Conservation (phyloP, 2,329 filamentous ascomycete species). For the Purpureocillium takamizusanense region DNA sequence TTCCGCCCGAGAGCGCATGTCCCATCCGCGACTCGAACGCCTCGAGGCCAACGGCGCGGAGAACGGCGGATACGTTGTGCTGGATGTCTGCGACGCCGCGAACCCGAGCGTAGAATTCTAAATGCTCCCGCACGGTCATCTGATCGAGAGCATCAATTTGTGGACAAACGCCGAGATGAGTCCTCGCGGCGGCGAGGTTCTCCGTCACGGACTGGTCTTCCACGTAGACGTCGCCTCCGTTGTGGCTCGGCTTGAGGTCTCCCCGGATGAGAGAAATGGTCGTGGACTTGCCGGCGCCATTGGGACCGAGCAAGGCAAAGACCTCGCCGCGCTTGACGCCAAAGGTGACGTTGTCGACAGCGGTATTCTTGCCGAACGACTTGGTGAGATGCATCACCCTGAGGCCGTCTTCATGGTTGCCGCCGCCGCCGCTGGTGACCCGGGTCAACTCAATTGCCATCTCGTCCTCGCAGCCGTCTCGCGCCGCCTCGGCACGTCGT, state of each 20-base stretch:
- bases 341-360: conserved; percentile 84
- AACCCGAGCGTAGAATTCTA: conserved; percentile 79
- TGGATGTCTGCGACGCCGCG: conserved; percentile 68
- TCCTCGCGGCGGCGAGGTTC: conserved; percentile 62
- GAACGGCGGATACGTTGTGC: conserved; percentile 68
- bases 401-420: conserved; percentile 50
- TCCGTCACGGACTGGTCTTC: conserved; percentile 68
- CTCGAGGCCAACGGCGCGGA: conserved; percentile 71
- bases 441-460: conserved; percentile 55
- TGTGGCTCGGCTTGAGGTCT: conserved; percentile 65
- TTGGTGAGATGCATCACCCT: conserved; percentile 77
- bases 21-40: conserved; percentile 69
- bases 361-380: conserved; percentile 63
- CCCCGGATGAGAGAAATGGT: conserved; percentile 84
- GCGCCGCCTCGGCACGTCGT: conserved; percentile 18
- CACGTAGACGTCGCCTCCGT: conserved; percentile 72
- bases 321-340: conserved; percentile 72
- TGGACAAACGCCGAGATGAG: conserved; percentile 82
- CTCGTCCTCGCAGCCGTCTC: conserved; percentile 43
- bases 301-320: conserved; percentile 82
- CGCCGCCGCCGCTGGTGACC: conserved; percentile 33
- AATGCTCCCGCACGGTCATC: conserved; percentile 82
- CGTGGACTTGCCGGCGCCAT: conserved; percentile 85
- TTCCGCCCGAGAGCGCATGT: conserved; percentile 73
- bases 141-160: conserved; percentile 82